Percentiles rank a stretch among this genome's conserved stretches.
Evolutionary conservation across 2,329 filamentous ascomycete species (phyloP).

Genomic region (Aspergillus udagawae): DNA sequence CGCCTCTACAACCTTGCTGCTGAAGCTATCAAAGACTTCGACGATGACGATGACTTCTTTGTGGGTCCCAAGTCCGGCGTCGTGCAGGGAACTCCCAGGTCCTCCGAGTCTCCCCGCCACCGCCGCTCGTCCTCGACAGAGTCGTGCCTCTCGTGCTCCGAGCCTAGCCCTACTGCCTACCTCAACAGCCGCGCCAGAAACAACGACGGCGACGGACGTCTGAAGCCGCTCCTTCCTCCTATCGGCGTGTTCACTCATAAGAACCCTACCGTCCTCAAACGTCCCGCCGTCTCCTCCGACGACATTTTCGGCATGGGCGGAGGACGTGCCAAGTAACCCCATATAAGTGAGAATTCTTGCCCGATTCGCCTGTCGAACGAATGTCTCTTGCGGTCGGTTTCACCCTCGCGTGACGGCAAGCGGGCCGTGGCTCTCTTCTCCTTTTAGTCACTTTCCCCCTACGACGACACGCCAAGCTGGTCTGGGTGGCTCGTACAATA

Average conservation of each 20-base stretch:
- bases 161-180: slow-evolving; percentile 12
- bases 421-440: neutral
- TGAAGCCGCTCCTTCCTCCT: slow-evolving; percentile 5
- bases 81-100: slow-evolving; percentile 7
- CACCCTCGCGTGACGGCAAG: neutral
- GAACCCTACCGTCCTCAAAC: slow-evolving; percentile 6
- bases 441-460: neutral
- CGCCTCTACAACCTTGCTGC: slow-evolving; percentile 1
- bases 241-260: slow-evolving; percentile 9
- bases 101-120: slow-evolving; percentile 16
- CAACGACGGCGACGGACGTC: slow-evolving; percentile 1
- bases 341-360: neutral
- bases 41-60: slow-evolving; percentile 5
- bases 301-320: slow-evolving; percentile 6
- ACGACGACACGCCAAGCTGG: neutral
- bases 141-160: slow-evolving; percentile 14
- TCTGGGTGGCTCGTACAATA: neutral
- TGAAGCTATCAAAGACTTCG: slow-evolving; percentile 12
- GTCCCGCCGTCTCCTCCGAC: slow-evolving; percentile 11
- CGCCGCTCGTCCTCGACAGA: slow-evolving; percentile 12
- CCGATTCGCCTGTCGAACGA: neutral
- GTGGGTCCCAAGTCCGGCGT: slow-evolving; percentile 9
- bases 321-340: slow-evolving; percentile 2
- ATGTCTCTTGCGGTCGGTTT: neutral
- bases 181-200: slow-evolving; percentile 5